phyloP scores from a whole-genome alignment of 2,329 filamentous ascomycete genomes.

The Davidsoniella australis region DNA sequence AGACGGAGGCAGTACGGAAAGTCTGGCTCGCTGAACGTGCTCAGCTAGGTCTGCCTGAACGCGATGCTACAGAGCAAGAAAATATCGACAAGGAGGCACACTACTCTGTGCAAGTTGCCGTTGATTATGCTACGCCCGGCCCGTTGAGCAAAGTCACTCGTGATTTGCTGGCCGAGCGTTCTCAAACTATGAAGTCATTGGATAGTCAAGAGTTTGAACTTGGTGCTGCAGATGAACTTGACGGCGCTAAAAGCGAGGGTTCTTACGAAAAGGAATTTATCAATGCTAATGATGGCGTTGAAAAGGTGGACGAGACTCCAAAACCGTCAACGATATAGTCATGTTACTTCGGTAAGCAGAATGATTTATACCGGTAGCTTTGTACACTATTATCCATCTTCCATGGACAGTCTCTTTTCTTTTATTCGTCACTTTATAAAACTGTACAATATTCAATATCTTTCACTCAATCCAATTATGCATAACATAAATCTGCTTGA shows the following conservation, averaged over 20 bases:
- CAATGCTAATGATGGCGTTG: too few relatives aligned
- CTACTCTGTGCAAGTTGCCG: slow-evolving; percentile 24
- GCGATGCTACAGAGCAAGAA: slow-evolving; percentile 19
- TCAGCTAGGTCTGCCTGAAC: slow-evolving; percentile 40
- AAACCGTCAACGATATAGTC: background rate
- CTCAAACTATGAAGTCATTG: slow-evolving; percentile 22
- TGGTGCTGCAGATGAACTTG: slow-evolving; percentile 23
- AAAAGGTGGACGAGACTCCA: background rate
- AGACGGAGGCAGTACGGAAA: slow-evolving; percentile 47
- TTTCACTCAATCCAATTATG: too few relatives aligned
- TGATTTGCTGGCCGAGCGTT: slow-evolving; percentile 24
- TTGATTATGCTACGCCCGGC: slow-evolving; percentile 26
- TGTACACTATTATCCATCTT: too few relatives aligned
- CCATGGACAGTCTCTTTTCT: too few relatives aligned
- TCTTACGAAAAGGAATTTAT: slow-evolving; percentile 21
- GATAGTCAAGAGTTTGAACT: slow-evolving; percentile 28
- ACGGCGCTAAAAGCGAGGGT: slow-evolving; percentile 21
- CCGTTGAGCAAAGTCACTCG: slow-evolving; percentile 21
- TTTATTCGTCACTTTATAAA: too few relatives aligned
- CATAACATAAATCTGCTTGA: too few relatives aligned
- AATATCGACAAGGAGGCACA: slow-evolving; percentile 20
- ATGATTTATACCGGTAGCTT: too few relatives aligned
- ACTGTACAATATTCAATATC: too few relatives aligned
- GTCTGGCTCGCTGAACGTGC: slow-evolving; percentile 49
- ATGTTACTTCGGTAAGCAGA: too few relatives aligned